phyloP scores from a whole-genome alignment of 2,329 filamentous ascomycete genomes.

The Fusarium neocosmosporiellum region DNA sequence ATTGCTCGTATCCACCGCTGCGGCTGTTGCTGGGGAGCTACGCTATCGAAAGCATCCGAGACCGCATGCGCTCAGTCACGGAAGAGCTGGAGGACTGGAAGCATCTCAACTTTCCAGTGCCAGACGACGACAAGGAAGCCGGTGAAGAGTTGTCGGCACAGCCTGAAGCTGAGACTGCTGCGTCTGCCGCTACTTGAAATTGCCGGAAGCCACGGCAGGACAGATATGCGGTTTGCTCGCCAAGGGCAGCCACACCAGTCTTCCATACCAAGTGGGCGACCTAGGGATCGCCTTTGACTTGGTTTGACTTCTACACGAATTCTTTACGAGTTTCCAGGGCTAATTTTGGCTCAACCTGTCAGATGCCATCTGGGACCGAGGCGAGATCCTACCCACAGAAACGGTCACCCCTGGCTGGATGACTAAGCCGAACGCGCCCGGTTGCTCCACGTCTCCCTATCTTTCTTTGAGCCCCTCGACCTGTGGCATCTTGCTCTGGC shows the following conservation, averaged over 20 bases:
- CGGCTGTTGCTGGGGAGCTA: constrained; percentile 90
- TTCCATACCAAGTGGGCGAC: constrained; percentile 4
- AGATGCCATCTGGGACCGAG: constrained; percentile 14
- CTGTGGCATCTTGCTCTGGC: constrained; percentile 22
- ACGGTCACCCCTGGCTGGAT: constrained; percentile 16
- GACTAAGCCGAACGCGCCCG: constrained; percentile 29
- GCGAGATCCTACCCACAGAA: constrained; percentile 13
- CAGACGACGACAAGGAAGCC: constrained; percentile 41
- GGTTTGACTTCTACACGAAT: constrained; percentile 20
- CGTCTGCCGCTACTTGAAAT: constrained; percentile 21
- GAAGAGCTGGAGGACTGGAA: constrained; percentile 97
- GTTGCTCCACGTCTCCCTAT: constrained; percentile 36
- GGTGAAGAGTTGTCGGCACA: constrained; percentile 26
- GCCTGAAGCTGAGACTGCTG: constrained; percentile 12
- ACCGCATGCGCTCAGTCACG: constrained; percentile 88
- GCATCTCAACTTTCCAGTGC: constrained; percentile 75
- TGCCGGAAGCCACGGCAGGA: background rate
- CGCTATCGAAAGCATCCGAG: constrained; percentile 94
- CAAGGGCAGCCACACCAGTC: background rate
- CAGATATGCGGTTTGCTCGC: background rate
- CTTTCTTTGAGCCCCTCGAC: constrained; percentile 34
- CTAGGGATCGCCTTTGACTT: background rate
- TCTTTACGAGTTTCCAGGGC: constrained; percentile 24
- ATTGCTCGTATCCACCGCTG: constrained; percentile 93
- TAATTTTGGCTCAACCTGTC: constrained; percentile 15